phyloP scores from a whole-genome alignment of 2,329 filamentous ascomycete genomes.

The Juglanconis oblonga region DNA sequence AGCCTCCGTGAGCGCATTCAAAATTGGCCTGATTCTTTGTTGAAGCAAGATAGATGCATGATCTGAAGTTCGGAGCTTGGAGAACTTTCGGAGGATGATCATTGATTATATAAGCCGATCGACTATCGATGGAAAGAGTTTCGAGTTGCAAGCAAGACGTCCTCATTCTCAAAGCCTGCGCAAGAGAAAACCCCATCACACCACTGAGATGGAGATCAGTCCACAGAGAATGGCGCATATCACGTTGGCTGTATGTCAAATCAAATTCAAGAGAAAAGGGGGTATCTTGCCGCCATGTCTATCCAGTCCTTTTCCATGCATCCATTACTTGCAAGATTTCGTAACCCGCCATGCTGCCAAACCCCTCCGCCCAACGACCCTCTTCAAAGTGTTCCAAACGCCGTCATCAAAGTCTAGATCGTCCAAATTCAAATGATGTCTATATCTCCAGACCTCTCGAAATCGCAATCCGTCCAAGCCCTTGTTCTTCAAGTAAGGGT shows the following conservation, averaged over 20 bases:
- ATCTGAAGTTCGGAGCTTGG: background rate
- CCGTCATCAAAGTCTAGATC: slow-evolving; percentile 81
- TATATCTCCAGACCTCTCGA: slow-evolving; percentile 67
- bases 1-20: too few species aligned
- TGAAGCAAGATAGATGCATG: background rate
- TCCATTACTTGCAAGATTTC: slow-evolving; percentile 47
- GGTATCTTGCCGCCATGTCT: slow-evolving; percentile 16
- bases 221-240: background rate
- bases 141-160: background rate
- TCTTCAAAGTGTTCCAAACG: slow-evolving; percentile 65
- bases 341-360: slow-evolving; percentile 63
- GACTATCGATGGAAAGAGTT: background rate
- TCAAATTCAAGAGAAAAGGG: background rate
- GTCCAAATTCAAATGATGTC: slow-evolving; percentile 70
- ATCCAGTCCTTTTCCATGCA: slow-evolving; percentile 2
- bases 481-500: slow-evolving; percentile 59
- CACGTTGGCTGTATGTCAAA: background rate
- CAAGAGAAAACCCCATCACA: background rate
- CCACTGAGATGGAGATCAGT: background rate
- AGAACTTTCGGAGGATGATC: background rate
- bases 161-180: too few species aligned
- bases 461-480: slow-evolving; percentile 60
- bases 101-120: slow-evolving; percentile 10
- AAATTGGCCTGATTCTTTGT: too few species aligned
- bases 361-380: slow-evolving; percentile 64